phyloP scores from a whole-genome alignment of 169 alveolate genomes.

The Blepharisma undulans region DNA sequence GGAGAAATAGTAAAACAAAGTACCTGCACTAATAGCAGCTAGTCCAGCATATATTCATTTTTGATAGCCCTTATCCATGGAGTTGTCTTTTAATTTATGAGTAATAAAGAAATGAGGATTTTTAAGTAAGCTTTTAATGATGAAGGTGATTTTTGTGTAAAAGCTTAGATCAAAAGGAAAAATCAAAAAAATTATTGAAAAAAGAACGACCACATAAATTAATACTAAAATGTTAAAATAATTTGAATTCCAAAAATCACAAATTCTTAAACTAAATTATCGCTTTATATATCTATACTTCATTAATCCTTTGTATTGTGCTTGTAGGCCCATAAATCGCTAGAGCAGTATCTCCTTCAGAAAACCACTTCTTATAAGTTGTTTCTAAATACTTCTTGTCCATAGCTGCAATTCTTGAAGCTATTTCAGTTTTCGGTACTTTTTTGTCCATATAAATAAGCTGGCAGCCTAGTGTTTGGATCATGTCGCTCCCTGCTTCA shows the following conservation, averaged over 20 bases:
- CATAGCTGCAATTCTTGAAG: conserved; percentile 62
- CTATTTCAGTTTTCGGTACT: conserved; percentile 77
- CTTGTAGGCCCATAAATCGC: conserved; percentile 22
- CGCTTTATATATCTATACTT: neutral
- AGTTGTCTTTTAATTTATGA: no score
- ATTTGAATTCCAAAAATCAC: neutral
- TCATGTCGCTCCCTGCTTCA: conserved; percentile 63
- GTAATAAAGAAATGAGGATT: neutral
- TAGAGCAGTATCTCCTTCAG: neutral
- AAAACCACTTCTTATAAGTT: conserved; percentile 8
- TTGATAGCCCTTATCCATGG: neutral
- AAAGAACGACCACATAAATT: neutral
- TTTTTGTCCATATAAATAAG: conserved; percentile 70
- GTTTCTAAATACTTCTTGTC: conserved; percentile 6
- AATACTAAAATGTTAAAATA: no score
- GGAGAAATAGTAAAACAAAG: neutral
- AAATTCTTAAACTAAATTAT: neutral
- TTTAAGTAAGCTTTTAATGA: no score
- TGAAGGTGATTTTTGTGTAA: neutral
- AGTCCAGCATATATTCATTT: neutral
- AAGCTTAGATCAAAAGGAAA: neutral
- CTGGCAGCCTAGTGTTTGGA: conserved; percentile 69
- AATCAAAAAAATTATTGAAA: no score
- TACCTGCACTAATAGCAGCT: neutral
- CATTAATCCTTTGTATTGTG: neutral